phyloP scores from a whole-genome alignment of 768 basidiomycete genomes.

The Mycena floridula region DNA sequence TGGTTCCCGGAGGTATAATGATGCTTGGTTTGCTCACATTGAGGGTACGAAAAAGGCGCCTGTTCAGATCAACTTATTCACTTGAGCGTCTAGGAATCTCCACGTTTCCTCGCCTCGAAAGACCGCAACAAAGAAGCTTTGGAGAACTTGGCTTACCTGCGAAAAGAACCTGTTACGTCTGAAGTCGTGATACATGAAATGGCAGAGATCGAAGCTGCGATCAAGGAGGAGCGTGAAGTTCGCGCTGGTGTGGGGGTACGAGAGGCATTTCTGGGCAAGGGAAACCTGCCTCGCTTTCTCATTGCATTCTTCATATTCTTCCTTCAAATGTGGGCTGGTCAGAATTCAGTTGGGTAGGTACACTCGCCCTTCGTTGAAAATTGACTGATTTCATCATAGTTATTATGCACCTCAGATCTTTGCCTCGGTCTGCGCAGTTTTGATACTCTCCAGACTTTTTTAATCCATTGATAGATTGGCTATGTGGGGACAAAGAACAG shows the following conservation, averaged over 20 bases:
- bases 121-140: slow-evolving; percentile 49
- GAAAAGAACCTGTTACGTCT: slow-evolving; percentile 35
- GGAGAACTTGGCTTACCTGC: slow-evolving; percentile 58
- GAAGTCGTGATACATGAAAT: slow-evolving; percentile 50
- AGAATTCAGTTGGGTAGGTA: slow-evolving; percentile 63
- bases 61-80: slow-evolving; percentile 13
- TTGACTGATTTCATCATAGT: slow-evolving; percentile 15
- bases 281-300: slow-evolving; percentile 77
- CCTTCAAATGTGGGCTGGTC: slow-evolving; percentile 80
- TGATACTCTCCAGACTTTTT: too few species aligned
- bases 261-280: slow-evolving; percentile 76
- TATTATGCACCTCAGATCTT: slow-evolving; percentile 78
- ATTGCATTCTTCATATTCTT: slow-evolving; percentile 79
- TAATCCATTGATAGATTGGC: slow-evolving; percentile 48
- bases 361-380: neutral
- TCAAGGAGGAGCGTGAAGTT: slow-evolving; percentile 66
- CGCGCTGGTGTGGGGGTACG: slow-evolving; percentile 57
- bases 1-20: slow-evolving; percentile 72
- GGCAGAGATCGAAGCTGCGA: slow-evolving; percentile 78
- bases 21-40: slow-evolving; percentile 58
- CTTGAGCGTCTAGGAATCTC: slow-evolving; percentile 52
- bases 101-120: slow-evolving; percentile 68
- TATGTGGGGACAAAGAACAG: slow-evolving; percentile 52
- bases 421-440: slow-evolving; percentile 36
- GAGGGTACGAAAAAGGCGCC: slow-evolving; percentile 28